Evolutionary conservation across 164 flowering plant genomes (phyloP).

Genomic region (Liquidambar formosana): DNA sequence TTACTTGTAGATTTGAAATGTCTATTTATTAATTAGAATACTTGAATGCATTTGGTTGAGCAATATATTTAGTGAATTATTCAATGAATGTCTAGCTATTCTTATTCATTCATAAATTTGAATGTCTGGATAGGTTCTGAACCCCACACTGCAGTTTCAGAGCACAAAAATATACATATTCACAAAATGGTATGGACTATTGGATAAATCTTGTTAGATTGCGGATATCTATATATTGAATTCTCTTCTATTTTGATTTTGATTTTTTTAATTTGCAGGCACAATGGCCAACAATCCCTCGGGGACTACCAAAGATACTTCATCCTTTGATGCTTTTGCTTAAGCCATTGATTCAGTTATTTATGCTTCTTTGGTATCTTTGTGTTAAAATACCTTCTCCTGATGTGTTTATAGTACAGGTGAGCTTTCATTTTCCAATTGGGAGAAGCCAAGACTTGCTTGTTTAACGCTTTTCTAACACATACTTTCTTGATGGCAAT

Average conservation of each 20-base stretch:
- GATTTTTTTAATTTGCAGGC: conserved; percentile 36
- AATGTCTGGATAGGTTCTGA: conserved; percentile 61
- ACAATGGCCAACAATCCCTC: conserved; percentile 53
- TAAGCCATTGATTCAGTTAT: conserved; percentile 78
- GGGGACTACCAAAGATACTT: conserved; percentile 55
- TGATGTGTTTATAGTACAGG: conserved; percentile 90
- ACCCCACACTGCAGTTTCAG: conserved; percentile 69
- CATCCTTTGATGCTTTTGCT: conserved; percentile 57
- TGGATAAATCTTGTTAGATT: neutral
- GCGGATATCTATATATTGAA: neutral
- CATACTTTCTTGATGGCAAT: too few relatives aligned
- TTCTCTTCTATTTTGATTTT: neutral
- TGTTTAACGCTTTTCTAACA: too few relatives aligned
- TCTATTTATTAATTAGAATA: too few relatives aligned
- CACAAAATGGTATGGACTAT: conserved; percentile 71
- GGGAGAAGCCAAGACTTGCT: too few relatives aligned
- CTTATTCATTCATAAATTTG: too few relatives aligned
- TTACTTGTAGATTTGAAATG: too few relatives aligned
- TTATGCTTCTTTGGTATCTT: conserved; percentile 83
- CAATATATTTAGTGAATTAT: too few relatives aligned
- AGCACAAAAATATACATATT: conserved; percentile 66
- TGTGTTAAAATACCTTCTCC: conserved; percentile 77
- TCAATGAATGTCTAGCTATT: too few relatives aligned
- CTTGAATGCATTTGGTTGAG: too few relatives aligned
- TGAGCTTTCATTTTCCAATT: conserved; percentile 27